A percentile compares a stretch with the other conserved stretches of the same genome.
These are phyloP conservation scores for Psilocybe azurescens DNA, from an alignment of 768 basidiomycete species.

Conservation along the genomic window DNA sequence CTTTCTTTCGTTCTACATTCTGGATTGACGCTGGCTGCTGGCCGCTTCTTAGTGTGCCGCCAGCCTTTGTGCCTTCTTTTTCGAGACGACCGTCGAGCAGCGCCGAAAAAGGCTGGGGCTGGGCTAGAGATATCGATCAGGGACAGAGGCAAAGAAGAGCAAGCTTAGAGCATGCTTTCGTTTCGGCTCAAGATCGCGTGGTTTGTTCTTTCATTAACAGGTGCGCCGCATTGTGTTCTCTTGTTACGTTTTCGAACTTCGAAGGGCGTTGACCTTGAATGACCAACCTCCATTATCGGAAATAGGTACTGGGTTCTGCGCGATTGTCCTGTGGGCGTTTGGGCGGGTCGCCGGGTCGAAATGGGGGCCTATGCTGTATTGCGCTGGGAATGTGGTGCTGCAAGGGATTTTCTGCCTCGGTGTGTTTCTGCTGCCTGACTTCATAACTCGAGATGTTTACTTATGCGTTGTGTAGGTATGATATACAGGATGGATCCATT, in stretches of 20 bases:
- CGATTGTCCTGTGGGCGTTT: slow-evolving; percentile 52
- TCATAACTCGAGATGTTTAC: not conserved
- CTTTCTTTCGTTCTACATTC: not conserved
- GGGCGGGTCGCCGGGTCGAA: slow-evolving; percentile 44
- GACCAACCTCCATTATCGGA: not conserved
- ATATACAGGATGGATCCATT: slow-evolving; percentile 67
- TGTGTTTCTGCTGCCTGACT: slow-evolving; percentile 29
- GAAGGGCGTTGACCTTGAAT: not conserved
- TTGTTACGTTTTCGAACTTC: not conserved
- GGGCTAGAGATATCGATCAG: too few relatives aligned
- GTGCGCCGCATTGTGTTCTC: slow-evolving; percentile 33
- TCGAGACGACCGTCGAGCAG: not conserved
- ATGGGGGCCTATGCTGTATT: slow-evolving; percentile 58
- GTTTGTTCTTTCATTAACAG: slow-evolving; percentile 61
- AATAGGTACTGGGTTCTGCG: slow-evolving; percentile 56
- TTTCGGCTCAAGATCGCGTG: slow-evolving; percentile 61
- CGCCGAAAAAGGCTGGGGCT: not conserved
- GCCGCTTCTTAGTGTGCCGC: slow-evolving; percentile 2
- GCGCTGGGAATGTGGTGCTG: slow-evolving; percentile 52
- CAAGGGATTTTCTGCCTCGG: slow-evolving; percentile 67
- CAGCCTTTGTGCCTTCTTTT: not conserved
- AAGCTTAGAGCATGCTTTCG: slow-evolving; percentile 49
- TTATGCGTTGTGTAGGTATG: slow-evolving; percentile 48
- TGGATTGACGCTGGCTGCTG: not conserved
- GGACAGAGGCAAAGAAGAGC: not conserved